Conservation (phyloP, 2,329 filamentous ascomycete species). For the Calonectria naviculata region DNA sequence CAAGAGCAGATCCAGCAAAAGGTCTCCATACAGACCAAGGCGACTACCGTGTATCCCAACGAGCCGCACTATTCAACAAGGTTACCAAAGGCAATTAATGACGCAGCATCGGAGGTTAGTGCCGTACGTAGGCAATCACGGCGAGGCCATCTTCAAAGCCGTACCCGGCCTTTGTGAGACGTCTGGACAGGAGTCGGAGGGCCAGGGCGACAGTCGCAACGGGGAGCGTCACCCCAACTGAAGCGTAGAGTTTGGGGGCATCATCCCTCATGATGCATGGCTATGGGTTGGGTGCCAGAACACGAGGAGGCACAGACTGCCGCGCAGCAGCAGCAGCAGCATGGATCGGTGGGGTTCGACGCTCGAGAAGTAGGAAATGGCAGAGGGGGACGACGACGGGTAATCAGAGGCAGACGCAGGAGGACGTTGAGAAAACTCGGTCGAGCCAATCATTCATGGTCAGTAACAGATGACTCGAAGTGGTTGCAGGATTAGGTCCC, state of each 20-base stretch:
- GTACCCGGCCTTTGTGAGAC: slow-evolving; percentile 36
- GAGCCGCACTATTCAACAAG: slow-evolving; percentile 25
- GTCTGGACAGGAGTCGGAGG: slow-evolving; percentile 32
- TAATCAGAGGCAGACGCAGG: neutral
- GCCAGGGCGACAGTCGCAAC: slow-evolving; percentile 31
- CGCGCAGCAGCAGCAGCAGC: too few relatives aligned
- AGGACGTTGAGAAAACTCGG: neutral
- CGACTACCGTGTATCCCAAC: slow-evolving; percentile 30
- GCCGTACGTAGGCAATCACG: slow-evolving; percentile 35
- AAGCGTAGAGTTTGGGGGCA: slow-evolving; percentile 23
- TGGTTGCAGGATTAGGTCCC: neutral
- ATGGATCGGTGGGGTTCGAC: neutral
- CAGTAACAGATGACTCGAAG: neutral
- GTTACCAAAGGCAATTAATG: slow-evolving; percentile 9
- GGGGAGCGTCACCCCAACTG: slow-evolving; percentile 32
- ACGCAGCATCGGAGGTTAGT: neutral
- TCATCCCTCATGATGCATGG: slow-evolving; percentile 4
- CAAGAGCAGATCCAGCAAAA: neutral
- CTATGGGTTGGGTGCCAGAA: neutral
- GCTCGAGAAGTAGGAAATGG: neutral
- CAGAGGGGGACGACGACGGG: neutral
- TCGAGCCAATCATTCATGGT: neutral
- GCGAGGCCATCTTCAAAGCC: slow-evolving; percentile 34
- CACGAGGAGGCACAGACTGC: neutral
- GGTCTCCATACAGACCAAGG: slow-evolving; percentile 24